Evolutionary conservation across 2,329 filamentous ascomycete genomes (phyloP).

Genomic region (Fusarium coicis): DNA sequence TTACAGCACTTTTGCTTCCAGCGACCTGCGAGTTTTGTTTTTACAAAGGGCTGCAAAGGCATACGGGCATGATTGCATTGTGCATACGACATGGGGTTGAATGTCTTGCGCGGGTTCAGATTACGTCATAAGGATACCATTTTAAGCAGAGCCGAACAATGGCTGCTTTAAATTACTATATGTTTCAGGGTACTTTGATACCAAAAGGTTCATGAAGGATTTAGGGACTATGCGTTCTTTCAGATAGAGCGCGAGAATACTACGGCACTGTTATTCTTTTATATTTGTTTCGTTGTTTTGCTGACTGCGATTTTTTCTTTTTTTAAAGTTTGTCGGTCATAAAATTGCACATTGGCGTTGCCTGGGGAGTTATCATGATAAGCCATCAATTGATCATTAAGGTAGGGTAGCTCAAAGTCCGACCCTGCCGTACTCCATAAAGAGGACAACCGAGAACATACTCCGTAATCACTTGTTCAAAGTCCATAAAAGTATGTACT

Average conservation of each 20-base stretch:
- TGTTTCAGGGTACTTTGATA: neutral
- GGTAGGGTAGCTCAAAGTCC: neutral
- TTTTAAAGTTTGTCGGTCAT: neutral
- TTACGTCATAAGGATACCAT: constrained; percentile 41
- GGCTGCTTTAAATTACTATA: neutral
- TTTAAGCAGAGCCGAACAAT: constrained; percentile 20
- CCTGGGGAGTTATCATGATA: constrained; percentile 5
- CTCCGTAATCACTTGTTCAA: neutral
- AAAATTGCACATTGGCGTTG: neutral
- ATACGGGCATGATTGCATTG: constrained; percentile 30
- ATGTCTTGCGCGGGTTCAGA: constrained; percentile 29
- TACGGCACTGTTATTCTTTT: neutral
- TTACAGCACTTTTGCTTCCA: constrained; percentile 18
- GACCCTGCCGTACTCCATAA: neutral
- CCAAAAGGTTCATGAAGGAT: neutral
- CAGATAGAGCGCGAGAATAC: neutral
- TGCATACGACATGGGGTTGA: constrained; percentile 20
- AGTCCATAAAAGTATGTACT: neutral
- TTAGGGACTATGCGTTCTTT: neutral
- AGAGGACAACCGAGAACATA: neutral
- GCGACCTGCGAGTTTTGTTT: constrained; percentile 8
- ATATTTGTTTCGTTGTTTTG: neutral
- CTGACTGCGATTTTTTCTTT: neutral
- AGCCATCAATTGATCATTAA: neutral
- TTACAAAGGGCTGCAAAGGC: constrained; percentile 21